These are phyloP conservation scores for Cryptococcus depauperatus DNA, from an alignment of 1,284 basidiomycete genomes.

Conservation along the genomic window DNA sequence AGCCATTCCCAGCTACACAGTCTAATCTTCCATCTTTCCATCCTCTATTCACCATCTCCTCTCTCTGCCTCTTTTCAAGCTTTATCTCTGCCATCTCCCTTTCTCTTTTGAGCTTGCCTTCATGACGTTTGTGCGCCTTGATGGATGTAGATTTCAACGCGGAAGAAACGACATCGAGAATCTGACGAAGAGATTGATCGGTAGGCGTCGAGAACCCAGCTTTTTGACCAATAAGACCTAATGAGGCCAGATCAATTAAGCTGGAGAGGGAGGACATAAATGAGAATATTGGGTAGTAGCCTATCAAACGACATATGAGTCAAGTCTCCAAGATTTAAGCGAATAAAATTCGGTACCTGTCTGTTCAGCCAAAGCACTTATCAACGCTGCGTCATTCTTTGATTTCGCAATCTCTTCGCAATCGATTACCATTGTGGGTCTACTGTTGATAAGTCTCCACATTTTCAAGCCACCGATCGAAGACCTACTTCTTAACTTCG, in stretches of 20 bases:
- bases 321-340: neutral
- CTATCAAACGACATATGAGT: constrained; percentile 14
- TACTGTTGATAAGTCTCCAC: too few species aligned
- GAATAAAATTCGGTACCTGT: constrained; percentile 52
- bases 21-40: constrained; percentile 79
- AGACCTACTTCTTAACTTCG: constrained; percentile 54
- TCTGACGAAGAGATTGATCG: constrained; percentile 74
- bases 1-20: constrained; percentile 71
- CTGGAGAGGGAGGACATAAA: constrained; percentile 79
- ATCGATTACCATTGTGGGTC: constrained; percentile 69
- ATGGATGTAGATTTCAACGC: constrained; percentile 59
- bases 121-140: constrained; percentile 43
- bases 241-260: constrained; percentile 83
- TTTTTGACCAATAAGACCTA: constrained; percentile 94
- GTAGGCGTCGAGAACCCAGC: constrained; percentile 78
- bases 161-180: constrained; percentile 69
- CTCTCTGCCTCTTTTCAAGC: constrained; percentile 19
- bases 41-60: constrained; percentile 49
- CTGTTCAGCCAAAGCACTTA: constrained; percentile 64
- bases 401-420: constrained; percentile 67
- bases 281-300: constrained; percentile 80
- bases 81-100: constrained; percentile 18
- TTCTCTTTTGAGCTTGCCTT: constrained; percentile 33
- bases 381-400: constrained; percentile 62
- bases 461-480: constrained; percentile 6